phyloP scores from a whole-genome alignment of 2,329 filamentous ascomycete genomes.

The Rugonectria rugulosa region DNA sequence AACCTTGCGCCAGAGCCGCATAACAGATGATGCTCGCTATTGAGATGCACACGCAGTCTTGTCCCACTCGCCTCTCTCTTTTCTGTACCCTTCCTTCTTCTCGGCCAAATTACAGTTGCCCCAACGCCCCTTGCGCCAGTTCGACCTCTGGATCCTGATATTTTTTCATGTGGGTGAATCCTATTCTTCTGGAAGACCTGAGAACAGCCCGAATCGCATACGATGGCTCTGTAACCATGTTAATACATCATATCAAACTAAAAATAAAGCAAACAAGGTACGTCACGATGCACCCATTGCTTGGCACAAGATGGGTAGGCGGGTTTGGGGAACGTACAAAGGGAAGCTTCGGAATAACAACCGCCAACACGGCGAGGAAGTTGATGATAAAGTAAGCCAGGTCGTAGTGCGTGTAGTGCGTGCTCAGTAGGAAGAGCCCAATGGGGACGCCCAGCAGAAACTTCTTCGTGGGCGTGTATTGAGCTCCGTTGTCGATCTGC shows the following conservation, averaged over 20 bases:
- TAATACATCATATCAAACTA: constrained; percentile 31
- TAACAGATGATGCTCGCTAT: constrained; percentile 48
- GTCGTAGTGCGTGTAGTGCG: constrained; percentile 99
- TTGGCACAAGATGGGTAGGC: neutral
- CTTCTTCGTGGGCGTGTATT: constrained; percentile 99
- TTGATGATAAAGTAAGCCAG: constrained; percentile 97
- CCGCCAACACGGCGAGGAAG: constrained; percentile 87
- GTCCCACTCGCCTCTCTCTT: constrained; percentile 31
- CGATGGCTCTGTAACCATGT: constrained; percentile 70
- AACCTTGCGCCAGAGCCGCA: constrained; percentile 39
- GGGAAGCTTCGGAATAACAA: constrained; percentile 95
- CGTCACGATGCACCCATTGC: neutral
- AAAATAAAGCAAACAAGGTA: neutral
- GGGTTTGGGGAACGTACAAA: constrained; percentile 70
- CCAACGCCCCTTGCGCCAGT: constrained; percentile 38
- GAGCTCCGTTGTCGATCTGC: constrained; percentile 98
- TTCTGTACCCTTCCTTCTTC: constrained; percentile 27
- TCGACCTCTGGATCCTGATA: no score
- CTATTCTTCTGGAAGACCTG: constrained; percentile 69
- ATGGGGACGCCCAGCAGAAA: constrained; percentile 96
- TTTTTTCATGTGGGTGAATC: no score
- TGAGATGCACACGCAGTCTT: constrained; percentile 41
- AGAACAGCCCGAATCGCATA: constrained; percentile 79
- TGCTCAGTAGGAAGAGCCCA: constrained; percentile 92
- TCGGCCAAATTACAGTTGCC: constrained; percentile 33